A percentile compares a stretch with the other conserved stretches of the same genome.
These are phyloP conservation scores for Mortierella claussenii DNA, from an alignment of 192 early-diverging fungal genomes.

Conservation along the genomic window DNA sequence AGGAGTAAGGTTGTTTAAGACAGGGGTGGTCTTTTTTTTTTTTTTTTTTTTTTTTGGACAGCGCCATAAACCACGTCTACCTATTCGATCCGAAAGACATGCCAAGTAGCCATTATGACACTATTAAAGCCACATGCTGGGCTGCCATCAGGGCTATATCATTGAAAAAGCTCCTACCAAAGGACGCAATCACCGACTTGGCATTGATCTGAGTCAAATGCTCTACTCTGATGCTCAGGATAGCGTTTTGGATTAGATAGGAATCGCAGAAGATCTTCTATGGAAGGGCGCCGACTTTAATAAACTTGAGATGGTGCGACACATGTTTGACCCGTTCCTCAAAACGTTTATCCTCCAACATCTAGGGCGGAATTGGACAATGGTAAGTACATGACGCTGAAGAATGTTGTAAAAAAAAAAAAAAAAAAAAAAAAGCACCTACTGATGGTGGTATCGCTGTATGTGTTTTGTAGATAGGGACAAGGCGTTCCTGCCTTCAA, in stretches of 20 bases:
- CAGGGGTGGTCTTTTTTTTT: no score
- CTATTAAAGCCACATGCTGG: constrained; percentile 16
- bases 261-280: constrained; percentile 14
- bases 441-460: no score
- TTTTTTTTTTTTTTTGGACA: constrained; percentile 12
- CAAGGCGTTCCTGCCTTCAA: constrained; percentile 19
- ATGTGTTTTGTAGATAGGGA: constrained; percentile 14
- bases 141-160: constrained; percentile 13
- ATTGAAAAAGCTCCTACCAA: constrained; percentile 12
- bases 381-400: constrained; percentile 6
- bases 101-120: constrained; percentile 18
- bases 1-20: no score
- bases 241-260: constrained; percentile 13
- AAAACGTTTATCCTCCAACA: constrained; percentile 25
- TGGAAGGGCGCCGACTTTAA: constrained; percentile 16
- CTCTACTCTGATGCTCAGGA: constrained; percentile 12
- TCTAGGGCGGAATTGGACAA: constrained; percentile 14
- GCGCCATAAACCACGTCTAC: constrained; percentile 24
- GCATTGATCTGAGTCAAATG: constrained; percentile 16
- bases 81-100: constrained; percentile 13
- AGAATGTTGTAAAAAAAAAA: constrained; percentile 6
- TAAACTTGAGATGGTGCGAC: constrained; percentile 21
- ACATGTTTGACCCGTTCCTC: constrained; percentile 20
- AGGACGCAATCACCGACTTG: constrained; percentile 9
- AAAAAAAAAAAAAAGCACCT: constrained; percentile 5